These are phyloP conservation scores for Nelumbo lutea DNA, from an alignment of 164 flowering plant species.

Conservation along the genomic window DNA sequence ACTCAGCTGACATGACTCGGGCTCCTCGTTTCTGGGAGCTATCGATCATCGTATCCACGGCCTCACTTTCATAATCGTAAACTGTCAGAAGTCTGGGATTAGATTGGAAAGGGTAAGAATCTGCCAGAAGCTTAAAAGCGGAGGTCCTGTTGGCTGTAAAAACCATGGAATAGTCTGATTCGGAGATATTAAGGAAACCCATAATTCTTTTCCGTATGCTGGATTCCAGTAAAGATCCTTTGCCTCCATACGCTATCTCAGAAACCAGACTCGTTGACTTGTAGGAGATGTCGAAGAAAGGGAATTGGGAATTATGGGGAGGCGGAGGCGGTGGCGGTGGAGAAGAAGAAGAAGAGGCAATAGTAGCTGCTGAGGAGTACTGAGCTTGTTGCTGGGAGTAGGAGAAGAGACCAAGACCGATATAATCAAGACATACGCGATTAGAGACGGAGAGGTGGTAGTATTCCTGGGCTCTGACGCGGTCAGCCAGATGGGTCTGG, in stretches of 20 bases:
- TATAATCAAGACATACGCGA: conserved; percentile 82
- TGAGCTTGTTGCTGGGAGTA: conserved; percentile 47
- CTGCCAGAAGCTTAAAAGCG: conserved; percentile 82
- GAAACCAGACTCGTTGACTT: conserved; percentile 60
- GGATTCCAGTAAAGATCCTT: conserved; percentile 59
- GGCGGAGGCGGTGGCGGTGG: conserved; percentile 24
- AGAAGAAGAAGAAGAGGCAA: conserved; percentile 20
- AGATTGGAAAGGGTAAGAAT: conserved; percentile 68
- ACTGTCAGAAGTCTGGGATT: conserved; percentile 63
- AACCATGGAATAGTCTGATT: conserved; percentile 67
- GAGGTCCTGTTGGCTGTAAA: conserved; percentile 81
- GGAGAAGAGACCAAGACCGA: conserved; percentile 77
- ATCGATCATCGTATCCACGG: conserved; percentile 50
- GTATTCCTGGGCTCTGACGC: conserved; percentile 59
- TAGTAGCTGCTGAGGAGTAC: conserved; percentile 10
- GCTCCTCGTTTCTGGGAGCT: conserved; percentile 76
- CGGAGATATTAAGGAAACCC: conserved; percentile 59
- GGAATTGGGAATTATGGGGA: conserved; percentile 25
- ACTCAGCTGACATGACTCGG: conserved; percentile 55
- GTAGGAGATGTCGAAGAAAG: conserved; percentile 56
- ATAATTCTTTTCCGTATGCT: conserved; percentile 61
- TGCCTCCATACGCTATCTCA: conserved; percentile 56
- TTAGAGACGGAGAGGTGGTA: conserved; percentile 53
- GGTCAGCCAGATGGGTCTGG: conserved; percentile 50
- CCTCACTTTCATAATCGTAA: conserved; percentile 85